Percentiles rank a stretch among this genome's conserved stretches.
Evolutionary conservation across 148 eudicot genomes (phyloP).

Genomic region (Camellia japonica): DNA sequence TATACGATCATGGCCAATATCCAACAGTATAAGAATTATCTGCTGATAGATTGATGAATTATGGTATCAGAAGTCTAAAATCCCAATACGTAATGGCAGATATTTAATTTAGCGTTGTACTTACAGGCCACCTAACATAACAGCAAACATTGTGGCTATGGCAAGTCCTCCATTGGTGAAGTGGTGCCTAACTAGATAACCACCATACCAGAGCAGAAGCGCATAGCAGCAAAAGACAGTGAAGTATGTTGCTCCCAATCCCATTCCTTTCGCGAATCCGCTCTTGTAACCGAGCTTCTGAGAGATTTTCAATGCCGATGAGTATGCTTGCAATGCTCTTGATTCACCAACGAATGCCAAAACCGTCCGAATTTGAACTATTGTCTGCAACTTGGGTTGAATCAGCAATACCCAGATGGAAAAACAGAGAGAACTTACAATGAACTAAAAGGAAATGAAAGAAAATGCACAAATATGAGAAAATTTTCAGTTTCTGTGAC

Average conservation of each 20-base stretch:
- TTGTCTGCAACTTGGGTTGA: constrained; percentile 52
- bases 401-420: constrained; percentile 20
- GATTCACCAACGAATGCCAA: constrained; percentile 92
- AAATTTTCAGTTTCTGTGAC: constrained; percentile 23
- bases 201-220: constrained; percentile 97
- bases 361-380: constrained; percentile 88
- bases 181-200: constrained; percentile 88
- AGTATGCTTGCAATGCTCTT: constrained; percentile 75
- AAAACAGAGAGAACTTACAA: neutral
- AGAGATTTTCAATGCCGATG: constrained; percentile 60
- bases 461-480: constrained; percentile 6
- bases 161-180: constrained; percentile 97
- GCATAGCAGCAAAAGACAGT: constrained; percentile 95
- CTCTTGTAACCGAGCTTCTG: constrained; percentile 87
- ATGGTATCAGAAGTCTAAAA: no score
- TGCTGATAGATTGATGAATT: no score
- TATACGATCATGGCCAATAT: no score
- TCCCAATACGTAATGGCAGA: no score
- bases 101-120: constrained; percentile 23
- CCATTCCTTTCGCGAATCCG: constrained; percentile 91
- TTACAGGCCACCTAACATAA: constrained; percentile 98
- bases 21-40: no score
- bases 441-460: neutral
- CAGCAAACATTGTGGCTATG: constrained; percentile 97
- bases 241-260: constrained; percentile 93